Percentiles rank a stretch among this genome's conserved stretches.
phyloP scores from a whole-genome alignment of 345 rosid genomes.

The Brassica nigra region DNA sequence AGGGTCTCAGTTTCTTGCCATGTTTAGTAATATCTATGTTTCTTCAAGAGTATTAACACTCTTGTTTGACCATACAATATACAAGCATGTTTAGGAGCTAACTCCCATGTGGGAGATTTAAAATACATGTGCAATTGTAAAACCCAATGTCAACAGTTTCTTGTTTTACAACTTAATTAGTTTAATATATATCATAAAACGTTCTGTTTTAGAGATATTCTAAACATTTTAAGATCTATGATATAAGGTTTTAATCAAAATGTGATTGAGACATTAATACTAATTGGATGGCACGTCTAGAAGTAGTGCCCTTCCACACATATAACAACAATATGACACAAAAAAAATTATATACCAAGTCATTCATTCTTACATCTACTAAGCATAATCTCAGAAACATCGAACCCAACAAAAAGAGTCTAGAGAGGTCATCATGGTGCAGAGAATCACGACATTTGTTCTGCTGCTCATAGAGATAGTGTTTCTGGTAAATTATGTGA shows the following conservation, averaged over 20 bases:
- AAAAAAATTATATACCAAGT: slow-evolving; percentile 17
- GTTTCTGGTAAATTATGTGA: slow-evolving; percentile 25
- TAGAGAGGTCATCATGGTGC: slow-evolving; percentile 26
- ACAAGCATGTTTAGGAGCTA: neutral
- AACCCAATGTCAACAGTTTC: neutral
- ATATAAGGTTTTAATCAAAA: neutral
- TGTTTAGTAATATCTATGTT: neutral
- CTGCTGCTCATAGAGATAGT: slow-evolving; percentile 29
- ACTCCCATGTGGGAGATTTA: neutral
- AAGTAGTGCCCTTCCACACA: slow-evolving; percentile 40
- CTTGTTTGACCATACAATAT: neutral
- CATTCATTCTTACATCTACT: slow-evolving; percentile 26
- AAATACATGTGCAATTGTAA: neutral
- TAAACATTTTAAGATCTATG: neutral
- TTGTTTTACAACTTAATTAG: neutral
- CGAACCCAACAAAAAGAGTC: neutral
- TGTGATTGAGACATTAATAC: slow-evolving; percentile 9
- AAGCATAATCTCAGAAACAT: slow-evolving; percentile 16
- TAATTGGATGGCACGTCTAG: slow-evolving; percentile 40
- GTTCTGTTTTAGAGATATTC: neutral
- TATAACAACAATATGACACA: neutral
- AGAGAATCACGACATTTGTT: slow-evolving; percentile 23
- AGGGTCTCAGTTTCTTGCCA: slow-evolving; percentile 4
- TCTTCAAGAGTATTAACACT: neutral
- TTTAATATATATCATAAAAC: neutral